Conservation (phyloP, 495 filamentous ascomycete species). For the Penicillium desertorum region DNA sequence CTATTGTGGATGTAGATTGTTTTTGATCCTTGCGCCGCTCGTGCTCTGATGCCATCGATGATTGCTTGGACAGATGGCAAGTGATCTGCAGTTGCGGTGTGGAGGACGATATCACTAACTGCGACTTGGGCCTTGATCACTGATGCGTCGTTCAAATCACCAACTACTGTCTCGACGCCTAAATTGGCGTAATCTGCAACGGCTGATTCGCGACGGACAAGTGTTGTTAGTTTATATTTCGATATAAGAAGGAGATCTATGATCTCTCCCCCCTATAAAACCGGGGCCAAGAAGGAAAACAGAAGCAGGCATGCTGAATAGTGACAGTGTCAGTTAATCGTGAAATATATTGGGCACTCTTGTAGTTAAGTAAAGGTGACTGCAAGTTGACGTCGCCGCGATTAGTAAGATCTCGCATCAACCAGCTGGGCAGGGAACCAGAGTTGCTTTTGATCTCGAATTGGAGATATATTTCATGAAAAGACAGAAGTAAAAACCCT, state of each 20-base stretch:
- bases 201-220: constrained; percentile 31
- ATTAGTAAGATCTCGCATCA: background rate
- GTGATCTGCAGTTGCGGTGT: constrained; percentile 41
- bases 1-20: constrained; percentile 45
- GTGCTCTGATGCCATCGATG: constrained; percentile 32
- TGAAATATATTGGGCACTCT: background rate
- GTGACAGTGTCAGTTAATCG: background rate
- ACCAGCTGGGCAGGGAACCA: too few species aligned
- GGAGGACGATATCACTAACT: constrained; percentile 35
- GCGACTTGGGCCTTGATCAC: constrained; percentile 32
- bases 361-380: background rate
- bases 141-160: constrained; percentile 26
- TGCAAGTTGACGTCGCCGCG: background rate
- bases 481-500: background rate
- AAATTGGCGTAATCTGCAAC: constrained; percentile 21
- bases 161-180: constrained; percentile 26
- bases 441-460: background rate
- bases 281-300: constrained; percentile 43
- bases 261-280: constrained; percentile 40
- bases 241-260: constrained; percentile 36
- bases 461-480: background rate
- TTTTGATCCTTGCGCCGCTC: constrained; percentile 23
- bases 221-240: constrained; percentile 33
- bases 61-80: constrained; percentile 35
- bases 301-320: background rate